These are phyloP conservation scores for Cicer judaicum DNA, from an alignment of 306 rosid species.

Conservation along the genomic window DNA sequence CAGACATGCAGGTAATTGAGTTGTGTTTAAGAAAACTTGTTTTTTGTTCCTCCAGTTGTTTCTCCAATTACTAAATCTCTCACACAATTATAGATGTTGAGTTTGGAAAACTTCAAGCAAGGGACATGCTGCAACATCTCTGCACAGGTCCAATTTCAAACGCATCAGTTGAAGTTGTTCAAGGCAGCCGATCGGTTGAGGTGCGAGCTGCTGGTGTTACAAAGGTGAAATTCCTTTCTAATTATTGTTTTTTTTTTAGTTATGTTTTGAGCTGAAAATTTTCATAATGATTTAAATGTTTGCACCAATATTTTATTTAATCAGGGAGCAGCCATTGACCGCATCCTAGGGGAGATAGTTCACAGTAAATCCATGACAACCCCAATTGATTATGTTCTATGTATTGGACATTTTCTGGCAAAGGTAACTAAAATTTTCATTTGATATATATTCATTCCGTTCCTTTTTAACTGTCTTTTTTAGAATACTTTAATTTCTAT, in stretches of 20 bases:
- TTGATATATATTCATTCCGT: neutral
- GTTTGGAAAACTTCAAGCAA: constrained; percentile 94
- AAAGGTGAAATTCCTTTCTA: constrained; percentile 60
- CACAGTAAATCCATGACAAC: constrained; percentile 91
- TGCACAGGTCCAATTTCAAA: constrained; percentile 98
- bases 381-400: constrained; percentile 89
- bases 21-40: constrained; percentile 7
- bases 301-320: constrained; percentile 10
- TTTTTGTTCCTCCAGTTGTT: constrained; percentile 22
- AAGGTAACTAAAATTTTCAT: constrained; percentile 64
- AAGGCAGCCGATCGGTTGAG: constrained; percentile 94
- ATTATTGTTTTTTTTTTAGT: constrained; percentile 3
- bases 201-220: constrained; percentile 96
- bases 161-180: constrained; percentile 93
- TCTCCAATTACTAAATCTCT: constrained; percentile 36
- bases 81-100: constrained; percentile 67
- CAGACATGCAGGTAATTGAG: constrained; percentile 80
- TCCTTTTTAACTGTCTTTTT: too few species aligned
- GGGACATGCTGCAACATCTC: constrained; percentile 97
- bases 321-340: constrained; percentile 98
- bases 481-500: too few species aligned
- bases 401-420: constrained; percentile 92
- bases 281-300: constrained; percentile 28
- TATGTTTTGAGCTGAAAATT: constrained; percentile 27
- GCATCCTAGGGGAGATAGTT: constrained; percentile 93